Evolutionary conservation across 768 basidiomycete species (phyloP), one percentile per base, ranked within the genome.

Genomic region (Saitozyma podzolica): DNA sequence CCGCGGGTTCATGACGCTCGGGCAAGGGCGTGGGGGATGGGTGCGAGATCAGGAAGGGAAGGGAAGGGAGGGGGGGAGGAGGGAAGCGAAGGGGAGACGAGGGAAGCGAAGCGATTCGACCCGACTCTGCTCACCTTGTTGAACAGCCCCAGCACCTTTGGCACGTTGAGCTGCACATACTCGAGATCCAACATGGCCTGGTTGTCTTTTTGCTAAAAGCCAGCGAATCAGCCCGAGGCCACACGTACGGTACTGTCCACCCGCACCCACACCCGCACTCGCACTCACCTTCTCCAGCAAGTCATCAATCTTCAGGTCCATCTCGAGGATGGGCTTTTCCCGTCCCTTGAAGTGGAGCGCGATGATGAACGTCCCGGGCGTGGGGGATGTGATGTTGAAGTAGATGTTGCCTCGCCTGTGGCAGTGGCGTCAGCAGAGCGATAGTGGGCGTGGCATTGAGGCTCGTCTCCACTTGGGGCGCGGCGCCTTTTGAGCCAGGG

Each of bases 281-380:
- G 29, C 14, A 73, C 85, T 39, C 66, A 92, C 93, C 89, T 97
- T 97, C 81, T 98, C 95, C 76, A 97, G 81, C 66, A 98, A 80
- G 81, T 99, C 95, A 80, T 99, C 95, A 71, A 98, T 96, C 83
- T 97, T 97, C 58, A 98, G 85, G 81, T 96, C 93, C 96, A 98
- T 98, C 84, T 99, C 96, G 43, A 98, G 85, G 71, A 99, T 98
- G 16, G 96, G 95, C 82, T 97, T 97, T 76, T 99, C 96, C 17
- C 96, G 86, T 48, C 96, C 96, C 80, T 96, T 97, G 83, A 98
- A 99, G 80, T 98, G 95, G 56, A 99, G 83, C 4, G 95, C 96
- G 67, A 99, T 99, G 79, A 99, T 94, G 80, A 97, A 99, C 9
- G 96, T 96, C 52, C 96, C 96, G 0, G 96, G 95, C 8, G 92